phyloP scores from a whole-genome alignment of 2,329 filamentous ascomycete species.

The Aspergillus brasiliensis region DNA sequence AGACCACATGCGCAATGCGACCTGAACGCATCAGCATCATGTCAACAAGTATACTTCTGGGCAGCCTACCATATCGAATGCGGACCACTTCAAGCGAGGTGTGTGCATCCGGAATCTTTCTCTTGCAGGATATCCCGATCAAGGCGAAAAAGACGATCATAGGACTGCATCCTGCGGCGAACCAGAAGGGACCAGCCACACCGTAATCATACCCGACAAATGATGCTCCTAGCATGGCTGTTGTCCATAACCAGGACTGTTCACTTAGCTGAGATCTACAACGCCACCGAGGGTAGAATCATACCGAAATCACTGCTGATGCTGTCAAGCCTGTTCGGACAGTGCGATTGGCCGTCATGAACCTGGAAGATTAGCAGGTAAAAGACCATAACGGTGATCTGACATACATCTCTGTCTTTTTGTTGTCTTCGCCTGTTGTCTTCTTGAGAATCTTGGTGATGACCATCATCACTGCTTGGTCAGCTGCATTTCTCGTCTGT shows the following conservation, averaged over 20 bases:
- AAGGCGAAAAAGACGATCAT: conserved; percentile 61
- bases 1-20: conserved; percentile 52
- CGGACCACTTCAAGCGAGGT: conserved; percentile 57
- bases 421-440: conserved; percentile 55
- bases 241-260: conserved; percentile 57
- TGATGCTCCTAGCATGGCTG: conserved; percentile 53
- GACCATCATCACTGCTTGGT: conserved; percentile 47
- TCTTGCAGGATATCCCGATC: conserved; percentile 55
- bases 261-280: background rate
- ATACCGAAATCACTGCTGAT: conserved; percentile 55
- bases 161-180: conserved; percentile 57
- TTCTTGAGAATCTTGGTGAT: conserved; percentile 52
- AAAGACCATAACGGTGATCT: background rate
- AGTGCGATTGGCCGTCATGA: conserved; percentile 57
- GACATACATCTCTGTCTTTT: conserved; percentile 54
- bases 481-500: background rate
- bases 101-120: conserved; percentile 57
- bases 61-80: conserved; percentile 49
- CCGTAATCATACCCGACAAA: conserved; percentile 59
- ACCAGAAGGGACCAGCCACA: conserved; percentile 60
- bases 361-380: conserved; percentile 32
- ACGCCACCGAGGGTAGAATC: background rate
- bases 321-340: conserved; percentile 56
- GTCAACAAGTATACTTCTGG: fast-evolving
- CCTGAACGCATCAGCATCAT: conserved; percentile 21